phyloP scores from a whole-genome alignment of 371 early-diverging fungal genomes.

The Smittium mucronatum region DNA sequence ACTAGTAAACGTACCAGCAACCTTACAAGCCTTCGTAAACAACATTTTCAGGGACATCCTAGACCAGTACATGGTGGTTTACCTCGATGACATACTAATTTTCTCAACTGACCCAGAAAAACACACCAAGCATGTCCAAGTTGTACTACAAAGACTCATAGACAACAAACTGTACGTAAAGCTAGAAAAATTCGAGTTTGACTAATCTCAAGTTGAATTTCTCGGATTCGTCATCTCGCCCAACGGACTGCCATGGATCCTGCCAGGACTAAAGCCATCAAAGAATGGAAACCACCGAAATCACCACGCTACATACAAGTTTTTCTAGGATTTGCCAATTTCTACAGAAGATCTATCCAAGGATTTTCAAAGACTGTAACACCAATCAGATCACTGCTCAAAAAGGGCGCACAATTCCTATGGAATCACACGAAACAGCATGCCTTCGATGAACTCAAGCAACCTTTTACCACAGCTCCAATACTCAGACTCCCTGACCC shows the following conservation, averaged over 20 bases:
- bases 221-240: constrained; percentile 31
- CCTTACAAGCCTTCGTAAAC: constrained; percentile 29
- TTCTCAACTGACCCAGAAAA: constrained; percentile 17
- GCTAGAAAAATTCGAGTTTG: constrained; percentile 40
- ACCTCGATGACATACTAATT: constrained; percentile 36
- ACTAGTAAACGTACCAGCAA: constrained; percentile 28
- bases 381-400: constrained; percentile 30
- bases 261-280: not conserved
- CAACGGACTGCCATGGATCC: not conserved
- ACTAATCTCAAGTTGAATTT: constrained; percentile 25
- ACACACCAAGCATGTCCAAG: constrained; percentile 20
- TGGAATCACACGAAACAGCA: constrained; percentile 23
- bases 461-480: constrained; percentile 25
- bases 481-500: constrained; percentile 24
- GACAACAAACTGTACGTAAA: constrained; percentile 20
- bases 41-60: constrained; percentile 15
- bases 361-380: constrained; percentile 29
- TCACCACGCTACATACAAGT: constrained; percentile 14
- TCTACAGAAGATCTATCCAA: not conserved
- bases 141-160: constrained; percentile 25
- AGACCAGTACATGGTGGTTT: constrained; percentile 9
- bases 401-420: constrained; percentile 24
- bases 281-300: constrained; percentile 10
- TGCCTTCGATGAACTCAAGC: constrained; percentile 34
- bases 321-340: constrained; percentile 15